Evolutionary conservation across 768 basidiomycete genomes (phyloP).

Genomic region (Lactarius pseudohatsudake): DNA sequence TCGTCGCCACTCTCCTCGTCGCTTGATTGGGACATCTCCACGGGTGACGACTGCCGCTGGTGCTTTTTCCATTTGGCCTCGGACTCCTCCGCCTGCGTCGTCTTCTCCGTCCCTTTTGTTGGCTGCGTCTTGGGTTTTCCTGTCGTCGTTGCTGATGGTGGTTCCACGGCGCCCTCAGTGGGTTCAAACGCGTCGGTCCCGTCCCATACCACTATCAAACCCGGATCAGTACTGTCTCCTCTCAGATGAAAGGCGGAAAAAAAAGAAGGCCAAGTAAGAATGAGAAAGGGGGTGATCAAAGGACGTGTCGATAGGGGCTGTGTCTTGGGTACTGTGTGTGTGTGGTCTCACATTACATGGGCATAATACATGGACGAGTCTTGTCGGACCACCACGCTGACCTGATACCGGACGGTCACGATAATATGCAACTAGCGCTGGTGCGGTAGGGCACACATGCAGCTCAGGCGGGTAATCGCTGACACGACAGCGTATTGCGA

Average conservation of each 20-base stretch:
- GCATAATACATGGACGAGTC: conserved; percentile 9
- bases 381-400: conserved; percentile 23
- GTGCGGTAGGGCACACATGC: conserved; percentile 18
- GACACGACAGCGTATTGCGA: conserved; percentile 22
- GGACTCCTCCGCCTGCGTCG: conserved; percentile 43
- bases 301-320: background rate
- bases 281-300: background rate
- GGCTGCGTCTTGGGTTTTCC: conserved; percentile 15
- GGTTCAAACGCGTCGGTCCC: conserved; percentile 55
- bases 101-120: conserved; percentile 33
- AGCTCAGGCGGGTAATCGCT: conserved; percentile 21
- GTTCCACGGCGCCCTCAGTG: conserved; percentile 30
- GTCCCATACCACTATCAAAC: conserved; percentile 68
- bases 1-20: conserved; percentile 62
- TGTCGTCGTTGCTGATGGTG: conserved; percentile 30
- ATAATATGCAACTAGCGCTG: conserved; percentile 23
- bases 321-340: background rate
- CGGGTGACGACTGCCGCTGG: conserved; percentile 18
- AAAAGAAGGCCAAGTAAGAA: background rate
- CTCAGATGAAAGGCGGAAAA: conserved; percentile 3
- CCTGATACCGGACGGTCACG: conserved; percentile 20
- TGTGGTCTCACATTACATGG: conserved; percentile 27
- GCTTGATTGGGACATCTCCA: conserved; percentile 31
- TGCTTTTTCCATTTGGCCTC: conserved; percentile 40
- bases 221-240: conserved; percentile 17